Conservation (phyloP, 495 filamentous ascomycete genomes). For the Mytilinidion resinicola region DNA sequence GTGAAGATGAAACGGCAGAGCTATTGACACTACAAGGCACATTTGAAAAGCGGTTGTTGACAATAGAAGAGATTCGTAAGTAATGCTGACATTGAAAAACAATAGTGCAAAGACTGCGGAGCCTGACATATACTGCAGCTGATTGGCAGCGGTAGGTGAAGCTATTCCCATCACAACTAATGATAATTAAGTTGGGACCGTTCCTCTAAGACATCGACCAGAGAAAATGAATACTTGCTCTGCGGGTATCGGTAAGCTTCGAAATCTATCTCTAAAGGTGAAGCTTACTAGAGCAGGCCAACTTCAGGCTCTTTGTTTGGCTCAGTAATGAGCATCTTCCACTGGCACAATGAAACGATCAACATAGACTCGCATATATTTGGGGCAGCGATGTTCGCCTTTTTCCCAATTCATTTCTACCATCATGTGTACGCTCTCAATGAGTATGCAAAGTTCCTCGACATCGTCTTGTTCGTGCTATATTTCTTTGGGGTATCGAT, state of each 20-base stretch:
- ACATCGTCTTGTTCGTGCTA: conserved; percentile 41
- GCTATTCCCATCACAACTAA: too few species aligned
- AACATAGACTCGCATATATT: conserved; percentile 50
- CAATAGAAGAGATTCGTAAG: too few species aligned
- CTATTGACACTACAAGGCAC: too few species aligned
- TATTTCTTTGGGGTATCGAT: conserved; percentile 47
- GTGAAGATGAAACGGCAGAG: too few species aligned
- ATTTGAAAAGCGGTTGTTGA: too few species aligned
- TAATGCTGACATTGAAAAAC: too few species aligned
- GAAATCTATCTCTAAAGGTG: background rate
- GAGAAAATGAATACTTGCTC: conserved; percentile 18
- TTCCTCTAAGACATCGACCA: background rate
- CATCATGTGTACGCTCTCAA: background rate
- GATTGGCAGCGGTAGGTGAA: too few species aligned
- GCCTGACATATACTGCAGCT: too few species aligned
- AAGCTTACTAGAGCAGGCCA: background rate
- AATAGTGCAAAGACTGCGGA: too few species aligned
- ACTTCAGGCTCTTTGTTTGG: conserved; percentile 1
- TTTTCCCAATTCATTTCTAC: conserved; percentile 34
- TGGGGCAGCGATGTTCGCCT: conserved; percentile 41
- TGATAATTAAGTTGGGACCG: too few species aligned
- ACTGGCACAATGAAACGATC: conserved; percentile 46
- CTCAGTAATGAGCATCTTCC: conserved; percentile 14
- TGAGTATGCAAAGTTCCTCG: conserved; percentile 29
- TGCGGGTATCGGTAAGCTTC: conserved; percentile 17